Base-by-base conservation (phyloP, 2,329 filamentous ascomycete genomes). In the Colletotrichum camelliae region DNA sequence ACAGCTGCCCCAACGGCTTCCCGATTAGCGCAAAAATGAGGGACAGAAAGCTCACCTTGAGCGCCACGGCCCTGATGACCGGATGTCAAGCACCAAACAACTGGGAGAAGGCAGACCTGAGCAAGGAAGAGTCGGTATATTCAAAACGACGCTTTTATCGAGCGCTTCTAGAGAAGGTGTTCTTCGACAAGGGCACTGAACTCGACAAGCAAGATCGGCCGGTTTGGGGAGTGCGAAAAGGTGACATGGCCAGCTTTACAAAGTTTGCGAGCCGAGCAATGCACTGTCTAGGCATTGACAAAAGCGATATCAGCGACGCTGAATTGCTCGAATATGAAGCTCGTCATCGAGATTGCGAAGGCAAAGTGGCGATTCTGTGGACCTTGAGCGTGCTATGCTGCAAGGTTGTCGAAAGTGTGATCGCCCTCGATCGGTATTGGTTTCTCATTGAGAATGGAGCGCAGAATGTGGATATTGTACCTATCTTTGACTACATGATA, bases 21-120 rank as follows among this genome's bases (percentile, higher is more conserved):
- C 79, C 81, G 18, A 84, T 90, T 70, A 89, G 86, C 4, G 78
- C 80, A 0, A 82, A 60, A 15, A 60, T 84, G 35, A 77, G 80
- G 27, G 37, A 37, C 7, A 77, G 62, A 29, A 33, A 72, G 4
- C 76, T 84, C n/a, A 64, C 37, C 5, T 69, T 84, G 31, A 83
- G 79, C 31, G 72, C 82, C 9, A 83, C 82, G 15, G 82, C 82
- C 7, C 70, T 84, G 15, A 84, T 84, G 82, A 81, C 81, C 4
- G 82, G 79, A 2, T 83, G 82, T 16, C 82, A 84, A 62, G 80
- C 81, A 9, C 82, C 82, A 2, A 81, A 82, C 64, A 84, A 83
- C n/a, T 84, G 82, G 82, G 77, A 77, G 52, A 78, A 76, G 66
- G 61, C 79, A 8, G 79, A 80, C 27, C 15, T 64, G 10, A 70